Conservation (phyloP, 225 moss, liverwort and hornwort genomes). For the Asterella californica region DNA sequence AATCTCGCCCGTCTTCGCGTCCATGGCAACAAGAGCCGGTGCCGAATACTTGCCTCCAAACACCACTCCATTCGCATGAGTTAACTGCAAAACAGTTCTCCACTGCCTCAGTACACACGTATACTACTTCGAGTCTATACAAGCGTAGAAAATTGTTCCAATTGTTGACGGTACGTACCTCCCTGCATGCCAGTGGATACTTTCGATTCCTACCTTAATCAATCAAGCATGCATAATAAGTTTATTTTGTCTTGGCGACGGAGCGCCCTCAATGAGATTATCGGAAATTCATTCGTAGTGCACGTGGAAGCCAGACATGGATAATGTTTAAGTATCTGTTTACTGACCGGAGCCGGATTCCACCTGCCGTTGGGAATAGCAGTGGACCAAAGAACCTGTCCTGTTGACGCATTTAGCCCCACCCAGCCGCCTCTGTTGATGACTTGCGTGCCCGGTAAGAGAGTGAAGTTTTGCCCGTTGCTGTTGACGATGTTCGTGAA, state of each 20-base stretch:
- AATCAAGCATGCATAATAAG: no score
- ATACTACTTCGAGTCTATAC: no score
- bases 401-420: neutral
- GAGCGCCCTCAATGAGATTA: no score
- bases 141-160: no score
- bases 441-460: neutral
- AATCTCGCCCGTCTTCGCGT: constrained; percentile 16
- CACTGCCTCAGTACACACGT: no score
- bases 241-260: no score
- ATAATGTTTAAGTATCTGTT: neutral
- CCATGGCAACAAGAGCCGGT: constrained; percentile 10
- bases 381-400: constrained; percentile 4
- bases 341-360: neutral
- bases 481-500: constrained; percentile 38
- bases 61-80: constrained; percentile 31
- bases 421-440: neutral
- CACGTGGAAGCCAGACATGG: no score
- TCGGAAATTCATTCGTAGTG: no score
- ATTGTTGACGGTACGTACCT: no score
- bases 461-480: constrained; percentile 13
- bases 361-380: neutral
- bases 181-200: neutral
- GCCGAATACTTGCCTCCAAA: constrained; percentile 17
- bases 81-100: constrained; percentile 1
- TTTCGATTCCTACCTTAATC: no score